Evolutionary conservation across 1,284 basidiomycete species (phyloP), one percentile per base, ranked within the genome.

Genomic region (Phlebopus sp.): DNA sequence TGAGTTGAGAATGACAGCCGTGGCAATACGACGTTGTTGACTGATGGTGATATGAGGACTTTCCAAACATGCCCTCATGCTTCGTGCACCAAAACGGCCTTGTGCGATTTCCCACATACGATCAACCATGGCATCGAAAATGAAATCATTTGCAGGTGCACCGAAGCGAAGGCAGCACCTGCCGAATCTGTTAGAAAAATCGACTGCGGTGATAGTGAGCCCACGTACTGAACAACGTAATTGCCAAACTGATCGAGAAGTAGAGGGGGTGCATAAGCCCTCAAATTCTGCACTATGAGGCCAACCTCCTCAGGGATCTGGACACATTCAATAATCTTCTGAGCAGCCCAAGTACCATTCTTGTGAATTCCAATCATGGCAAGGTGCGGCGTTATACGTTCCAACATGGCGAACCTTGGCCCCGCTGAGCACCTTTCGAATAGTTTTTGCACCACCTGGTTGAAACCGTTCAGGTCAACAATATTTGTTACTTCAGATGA

Each of bases 291-390:
- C 37, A 88, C 84, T 60, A 99, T 86, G 31, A 97, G 70, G 3
- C 76, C 77, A 47, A 93, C 79, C 67, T 99, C 97, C 52, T 97
- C 93, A 5, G 88, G 84, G n/a, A 81, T 86, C 46, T 84, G 81
- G 37, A 95, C 90, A 56, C 92, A 96, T 71, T 98, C 95, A 56
- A 99, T 98, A 63, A 98, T 96, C 78, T 97, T 97, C 69, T 99
- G 97, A 2, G 95, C 96, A 1, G 97, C 96, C 97, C 97, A 99
- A 0, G 97, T 99, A 34, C 97, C 97, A 60, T 99, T 99, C 75
- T 99, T 99, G 76, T 99, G 97, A 44, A 96, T 94, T 42, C 97
- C 97, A 56, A 98, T 97, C 80, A 92, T 92, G 21, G 96, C 97
- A 19, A 99, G 76, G 66, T 97, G 90, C 44, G 97, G 97, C 2